These are phyloP conservation scores for Lepiota brunneoincarnata DNA, from an alignment of 768 basidiomycete species.

Conservation along the genomic window DNA sequence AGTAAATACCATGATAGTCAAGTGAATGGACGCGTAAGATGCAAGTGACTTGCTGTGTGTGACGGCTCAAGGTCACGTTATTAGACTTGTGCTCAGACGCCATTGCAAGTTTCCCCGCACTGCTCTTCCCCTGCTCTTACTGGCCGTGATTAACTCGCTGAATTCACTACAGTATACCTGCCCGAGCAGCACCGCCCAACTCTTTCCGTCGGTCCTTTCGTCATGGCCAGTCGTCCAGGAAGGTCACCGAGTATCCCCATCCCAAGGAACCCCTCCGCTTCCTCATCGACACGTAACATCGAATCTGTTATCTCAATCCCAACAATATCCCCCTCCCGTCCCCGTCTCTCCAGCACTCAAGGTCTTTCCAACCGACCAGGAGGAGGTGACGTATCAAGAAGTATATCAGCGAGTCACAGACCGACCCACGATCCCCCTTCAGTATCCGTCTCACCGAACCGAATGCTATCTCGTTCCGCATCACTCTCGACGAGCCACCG, in stretches of 20 bases:
- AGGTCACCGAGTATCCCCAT: slow-evolving; percentile 71
- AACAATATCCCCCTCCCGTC: slow-evolving; percentile 40
- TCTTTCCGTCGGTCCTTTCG: background rate
- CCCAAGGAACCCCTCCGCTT: slow-evolving; percentile 44
- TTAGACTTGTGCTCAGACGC: background rate
- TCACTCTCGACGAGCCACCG: slow-evolving; percentile 24
- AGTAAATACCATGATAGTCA: slow-evolving; percentile 27
- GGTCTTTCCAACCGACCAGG: slow-evolving; percentile 9
- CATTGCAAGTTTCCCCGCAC: background rate
- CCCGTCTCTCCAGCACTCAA: slow-evolving; percentile 33
- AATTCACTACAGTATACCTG: background rate
- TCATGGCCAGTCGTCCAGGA: slow-evolving; percentile 41
- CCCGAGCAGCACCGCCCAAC: background rate
- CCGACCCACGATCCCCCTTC: slow-evolving; percentile 7
- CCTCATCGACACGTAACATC: slow-evolving; percentile 53
- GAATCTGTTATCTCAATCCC: slow-evolving; percentile 68
- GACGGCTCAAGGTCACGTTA: slow-evolving; percentile 9
- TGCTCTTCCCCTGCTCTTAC: background rate
- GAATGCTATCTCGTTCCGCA: slow-evolving; percentile 38
- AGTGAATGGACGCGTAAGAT: slow-evolving; percentile 23
- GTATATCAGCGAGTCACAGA: slow-evolving; percentile 8
- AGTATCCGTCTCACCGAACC: slow-evolving; percentile 31
- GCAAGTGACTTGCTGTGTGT: slow-evolving; percentile 12
- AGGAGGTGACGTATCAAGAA: slow-evolving; percentile 1
- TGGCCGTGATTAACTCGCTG: background rate